Evolutionary conservation across 495 filamentous ascomycete species (phyloP).

Genomic region (Neurospora africana): DNA sequence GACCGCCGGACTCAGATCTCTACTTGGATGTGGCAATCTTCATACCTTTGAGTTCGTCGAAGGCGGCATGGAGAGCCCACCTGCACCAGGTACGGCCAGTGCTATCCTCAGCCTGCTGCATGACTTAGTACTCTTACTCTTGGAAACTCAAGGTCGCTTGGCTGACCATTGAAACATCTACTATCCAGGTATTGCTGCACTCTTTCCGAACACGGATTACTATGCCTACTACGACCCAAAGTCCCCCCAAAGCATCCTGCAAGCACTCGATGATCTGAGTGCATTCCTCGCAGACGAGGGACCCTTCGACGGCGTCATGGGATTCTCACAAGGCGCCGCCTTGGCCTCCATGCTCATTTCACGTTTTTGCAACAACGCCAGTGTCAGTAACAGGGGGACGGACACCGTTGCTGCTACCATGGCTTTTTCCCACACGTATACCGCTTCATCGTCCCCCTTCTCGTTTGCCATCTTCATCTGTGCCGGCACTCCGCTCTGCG

Average conservation of each 20-base stretch:
- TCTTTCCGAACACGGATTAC: neutral
- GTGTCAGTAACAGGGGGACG: neutral
- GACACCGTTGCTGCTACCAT: no score
- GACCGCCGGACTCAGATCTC: no score
- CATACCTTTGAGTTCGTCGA: neutral
- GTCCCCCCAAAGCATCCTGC: neutral
- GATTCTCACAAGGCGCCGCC: constrained; percentile 4
- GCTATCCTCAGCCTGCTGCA: neutral
- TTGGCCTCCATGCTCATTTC: neutral
- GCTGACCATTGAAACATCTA: neutral
- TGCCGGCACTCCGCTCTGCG: neutral
- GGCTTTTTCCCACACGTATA: neutral
- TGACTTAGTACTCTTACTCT: neutral
- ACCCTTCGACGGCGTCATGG: constrained; percentile 8
- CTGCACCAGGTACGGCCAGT: neutral
- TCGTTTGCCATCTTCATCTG: constrained; percentile 5
- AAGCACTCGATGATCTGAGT: constrained; percentile 2
- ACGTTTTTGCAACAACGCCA: no score
- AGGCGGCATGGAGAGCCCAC: neutral
- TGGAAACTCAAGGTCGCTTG: neutral
- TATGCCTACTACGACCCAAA: constrained; percentile 1
- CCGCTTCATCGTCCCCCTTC: neutral
- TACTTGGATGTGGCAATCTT: neutral
- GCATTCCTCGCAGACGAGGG: constrained; percentile 5
- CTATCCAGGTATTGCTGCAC: neutral